Conservation (phyloP, 1,284 basidiomycete genomes). For the Acaromyces ingoldii region DNA sequence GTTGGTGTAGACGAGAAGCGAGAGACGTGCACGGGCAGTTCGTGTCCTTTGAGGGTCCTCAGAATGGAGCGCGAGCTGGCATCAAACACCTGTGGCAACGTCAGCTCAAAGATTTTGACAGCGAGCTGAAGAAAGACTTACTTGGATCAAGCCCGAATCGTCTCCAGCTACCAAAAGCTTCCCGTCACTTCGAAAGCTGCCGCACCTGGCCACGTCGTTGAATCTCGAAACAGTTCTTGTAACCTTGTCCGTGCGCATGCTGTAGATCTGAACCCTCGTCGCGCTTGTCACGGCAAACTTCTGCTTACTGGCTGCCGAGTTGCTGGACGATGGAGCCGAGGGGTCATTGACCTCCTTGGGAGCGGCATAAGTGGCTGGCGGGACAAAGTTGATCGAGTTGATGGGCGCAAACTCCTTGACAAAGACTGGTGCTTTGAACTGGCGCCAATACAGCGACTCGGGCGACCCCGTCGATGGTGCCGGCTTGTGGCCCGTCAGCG, state of each 20-base stretch:
- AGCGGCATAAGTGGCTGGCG: slow-evolving; percentile 14
- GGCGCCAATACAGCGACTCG: slow-evolving; percentile 47
- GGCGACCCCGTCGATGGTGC: slow-evolving; percentile 7
- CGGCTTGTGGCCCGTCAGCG: no score
- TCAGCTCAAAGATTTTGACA: neutral
- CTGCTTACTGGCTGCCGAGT: neutral
- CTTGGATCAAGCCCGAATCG: slow-evolving; percentile 88
- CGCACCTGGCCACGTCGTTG: slow-evolving; percentile 80
- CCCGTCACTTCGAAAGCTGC: slow-evolving; percentile 69
- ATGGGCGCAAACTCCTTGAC: slow-evolving; percentile 48
- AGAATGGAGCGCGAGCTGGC: slow-evolving; percentile 89
- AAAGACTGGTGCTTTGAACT: slow-evolving; percentile 43
- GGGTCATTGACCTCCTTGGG: slow-evolving; percentile 10
- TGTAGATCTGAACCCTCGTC: slow-evolving; percentile 90
- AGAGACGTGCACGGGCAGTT: slow-evolving; percentile 89
- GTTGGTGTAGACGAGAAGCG: slow-evolving; percentile 81
- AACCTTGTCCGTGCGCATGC: slow-evolving; percentile 87
- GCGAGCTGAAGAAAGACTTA: slow-evolving; percentile 36
- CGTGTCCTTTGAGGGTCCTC: slow-evolving; percentile 83
- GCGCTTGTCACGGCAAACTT: slow-evolving; percentile 90
- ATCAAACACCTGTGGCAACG: slow-evolving; percentile 71
- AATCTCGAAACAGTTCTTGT: slow-evolving; percentile 94
- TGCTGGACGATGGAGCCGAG: neutral
- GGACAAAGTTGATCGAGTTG: slow-evolving; percentile 47
- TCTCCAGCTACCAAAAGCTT: slow-evolving; percentile 92